Conservation (phyloP, 345 rosid species). For the Linum trigynum region DNA sequence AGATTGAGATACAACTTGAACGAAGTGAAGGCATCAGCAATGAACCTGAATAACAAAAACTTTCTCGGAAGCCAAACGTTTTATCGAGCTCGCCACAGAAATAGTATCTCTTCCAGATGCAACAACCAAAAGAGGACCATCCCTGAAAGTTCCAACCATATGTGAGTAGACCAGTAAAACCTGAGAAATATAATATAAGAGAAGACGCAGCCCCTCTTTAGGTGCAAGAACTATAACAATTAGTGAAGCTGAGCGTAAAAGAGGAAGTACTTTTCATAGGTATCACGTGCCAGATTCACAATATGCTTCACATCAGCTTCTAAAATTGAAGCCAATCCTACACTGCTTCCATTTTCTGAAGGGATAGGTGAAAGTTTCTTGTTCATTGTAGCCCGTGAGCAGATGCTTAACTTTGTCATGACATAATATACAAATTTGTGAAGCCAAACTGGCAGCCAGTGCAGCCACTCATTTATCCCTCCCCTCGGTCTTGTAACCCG, state of each 20-base stretch:
- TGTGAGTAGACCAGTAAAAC: not conserved
- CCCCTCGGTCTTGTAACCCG: constrained; percentile 93
- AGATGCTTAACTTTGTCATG: constrained; percentile 41
- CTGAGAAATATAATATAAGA: not conserved
- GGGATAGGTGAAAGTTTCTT: constrained; percentile 26
- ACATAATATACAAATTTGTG: constrained; percentile 61
- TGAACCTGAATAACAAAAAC: constrained; percentile 89
- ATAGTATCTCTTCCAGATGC: constrained; percentile 95
- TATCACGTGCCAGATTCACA: constrained; percentile 62
- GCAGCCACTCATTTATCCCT: constrained; percentile 83
- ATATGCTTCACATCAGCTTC: constrained; percentile 80
- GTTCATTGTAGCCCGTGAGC: constrained; percentile 29
- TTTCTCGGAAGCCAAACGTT: constrained; percentile 67
- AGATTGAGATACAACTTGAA: not conserved
- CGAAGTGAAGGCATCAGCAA: not conserved
- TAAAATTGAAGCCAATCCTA: constrained; percentile 62
- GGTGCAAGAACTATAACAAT: not conserved
- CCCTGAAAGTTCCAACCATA: constrained; percentile 37
- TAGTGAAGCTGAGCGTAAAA: constrained; percentile 6
- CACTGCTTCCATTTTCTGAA: constrained; percentile 46
- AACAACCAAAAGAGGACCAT: constrained; percentile 84
- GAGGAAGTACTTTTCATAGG: constrained; percentile 58
- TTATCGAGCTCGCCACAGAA: constrained; percentile 83
- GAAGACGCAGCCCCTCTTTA: not conserved
- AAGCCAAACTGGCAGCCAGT: constrained; percentile 80